phyloP scores from a whole-genome alignment of 164 flowering plant species.

The Magnolia changhungtana region DNA sequence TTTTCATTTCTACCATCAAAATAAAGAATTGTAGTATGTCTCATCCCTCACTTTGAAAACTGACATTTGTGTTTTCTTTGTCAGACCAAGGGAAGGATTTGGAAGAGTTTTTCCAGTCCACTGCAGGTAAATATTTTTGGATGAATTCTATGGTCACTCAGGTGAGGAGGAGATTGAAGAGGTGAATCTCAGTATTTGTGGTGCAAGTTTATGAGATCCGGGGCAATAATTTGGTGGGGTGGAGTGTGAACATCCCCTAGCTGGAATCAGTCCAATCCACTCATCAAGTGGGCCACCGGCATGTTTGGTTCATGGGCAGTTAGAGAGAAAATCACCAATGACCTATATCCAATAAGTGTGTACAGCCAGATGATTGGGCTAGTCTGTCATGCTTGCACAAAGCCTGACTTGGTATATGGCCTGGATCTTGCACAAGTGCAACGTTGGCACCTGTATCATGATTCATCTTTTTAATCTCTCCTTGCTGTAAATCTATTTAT shows the following conservation, averaged over 20 bases:
- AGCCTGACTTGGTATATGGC: too few species aligned
- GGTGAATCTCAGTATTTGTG: background rate
- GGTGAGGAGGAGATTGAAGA: background rate
- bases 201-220: background rate
- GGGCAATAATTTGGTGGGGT: background rate
- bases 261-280: background rate
- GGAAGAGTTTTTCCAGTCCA: constrained; percentile 88
- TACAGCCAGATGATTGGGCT: too few species aligned
- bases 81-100: constrained; percentile 86
- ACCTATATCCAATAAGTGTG: too few species aligned
- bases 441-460: too few species aligned
- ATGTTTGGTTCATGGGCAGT: background rate
- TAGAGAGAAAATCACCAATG: too few species aligned
- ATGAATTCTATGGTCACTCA: background rate
- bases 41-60: background rate
- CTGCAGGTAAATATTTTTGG: constrained; percentile 55
- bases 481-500: too few species aligned
- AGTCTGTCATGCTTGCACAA: too few species aligned
- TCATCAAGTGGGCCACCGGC: background rate
- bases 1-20: too few species aligned
- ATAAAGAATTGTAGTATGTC: too few species aligned
- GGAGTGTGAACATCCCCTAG: background rate
- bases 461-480: too few species aligned
- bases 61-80: constrained; percentile 16
- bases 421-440: too few species aligned